These are phyloP conservation scores for Penicillium frequentans DNA, from an alignment of 2,329 filamentous ascomycete species.

Conservation along the genomic window DNA sequence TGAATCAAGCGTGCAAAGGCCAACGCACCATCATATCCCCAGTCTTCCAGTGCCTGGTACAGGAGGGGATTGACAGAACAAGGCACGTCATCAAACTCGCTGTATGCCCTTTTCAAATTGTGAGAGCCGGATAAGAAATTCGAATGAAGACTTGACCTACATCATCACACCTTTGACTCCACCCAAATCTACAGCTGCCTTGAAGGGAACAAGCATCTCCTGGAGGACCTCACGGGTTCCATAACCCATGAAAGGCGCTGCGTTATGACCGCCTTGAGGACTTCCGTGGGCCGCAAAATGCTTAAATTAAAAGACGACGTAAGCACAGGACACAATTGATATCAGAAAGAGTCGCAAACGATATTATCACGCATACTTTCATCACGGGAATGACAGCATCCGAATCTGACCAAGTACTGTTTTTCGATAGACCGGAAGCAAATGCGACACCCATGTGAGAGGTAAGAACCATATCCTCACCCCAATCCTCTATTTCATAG, in stretches of 20 bases:
- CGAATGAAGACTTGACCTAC: conserved; percentile 17
- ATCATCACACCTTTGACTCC: conserved; percentile 48
- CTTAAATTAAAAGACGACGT: not conserved
- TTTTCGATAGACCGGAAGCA: conserved; percentile 46
- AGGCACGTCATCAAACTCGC: conserved; percentile 9
- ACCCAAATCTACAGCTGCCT: conserved; percentile 45
- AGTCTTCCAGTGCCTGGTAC: conserved; percentile 37
- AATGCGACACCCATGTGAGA: conserved; percentile 49
- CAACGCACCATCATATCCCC: conserved; percentile 7
- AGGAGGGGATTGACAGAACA: conserved; percentile 2
- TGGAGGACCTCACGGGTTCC: conserved; percentile 46
- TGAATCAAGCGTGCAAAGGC: too few species aligned
- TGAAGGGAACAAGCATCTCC: conserved; percentile 46
- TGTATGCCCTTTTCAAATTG: conserved; percentile 2
- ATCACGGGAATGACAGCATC: conserved; percentile 48
- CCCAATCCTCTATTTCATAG: conserved; percentile 41
- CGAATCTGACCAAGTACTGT: conserved; percentile 42
- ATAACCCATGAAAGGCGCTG: conserved; percentile 46
- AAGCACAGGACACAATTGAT: too few species aligned
- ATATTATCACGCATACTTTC: conserved; percentile 30
- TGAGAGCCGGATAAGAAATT: not conserved
- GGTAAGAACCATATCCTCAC: conserved; percentile 48
- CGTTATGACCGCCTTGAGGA: conserved; percentile 45
- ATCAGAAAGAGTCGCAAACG: too few species aligned
- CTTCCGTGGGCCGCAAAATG: conserved; percentile 49